Base-by-base conservation (phyloP, 345 rosid genomes). In the Aquilaria yunnanensis region DNA sequence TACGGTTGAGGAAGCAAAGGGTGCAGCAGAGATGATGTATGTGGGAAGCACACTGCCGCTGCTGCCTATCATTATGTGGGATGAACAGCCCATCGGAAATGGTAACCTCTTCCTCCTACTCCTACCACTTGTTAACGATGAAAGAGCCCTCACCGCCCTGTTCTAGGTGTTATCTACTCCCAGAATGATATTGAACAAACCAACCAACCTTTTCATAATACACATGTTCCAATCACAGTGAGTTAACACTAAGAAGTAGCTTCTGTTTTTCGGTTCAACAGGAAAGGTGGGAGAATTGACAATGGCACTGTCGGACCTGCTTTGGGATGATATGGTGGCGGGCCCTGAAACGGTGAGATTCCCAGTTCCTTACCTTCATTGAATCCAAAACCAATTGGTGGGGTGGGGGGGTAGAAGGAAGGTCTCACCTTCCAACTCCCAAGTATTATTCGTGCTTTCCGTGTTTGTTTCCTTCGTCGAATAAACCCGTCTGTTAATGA, bases 291-390 rank as follows among this genome's bases (percentile, higher is more conserved):
- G 87, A 58, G 84, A 80, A 67, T 53, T 86, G 73, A 83, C 93
- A 16, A 77, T 80, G 81, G 84, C 87, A 23, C 83, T 86, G 30
- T 86, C 85, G 10, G 78, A 83, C 75, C 67, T 83, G 67, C 72
- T 86, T 14, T 86, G 93, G 93, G 74, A 80, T 32, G 93, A 86
- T 62, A 86, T 86, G 87, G 81, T 77, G 31, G 84, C 78, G 10
- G 89, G 89, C 45, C 69, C 78, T 5, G 79, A 67, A 41, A 73
- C 67, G 4, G 78, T 62, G 60, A 82, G 93, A 78, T 11, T 82
- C 7, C 54, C 46, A 5, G 75, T 83, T 63, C 77, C 79, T 2
- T 80, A 84, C 6, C 59, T 9, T 64, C 43, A 72, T 31, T 67
- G 63, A 67, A 9, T 59, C 32, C 23, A 23, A 23, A 23, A 23